phyloP scores from a whole-genome alignment of 192 early-diverging fungal genomes.

The Coemansia sp. region DNA sequence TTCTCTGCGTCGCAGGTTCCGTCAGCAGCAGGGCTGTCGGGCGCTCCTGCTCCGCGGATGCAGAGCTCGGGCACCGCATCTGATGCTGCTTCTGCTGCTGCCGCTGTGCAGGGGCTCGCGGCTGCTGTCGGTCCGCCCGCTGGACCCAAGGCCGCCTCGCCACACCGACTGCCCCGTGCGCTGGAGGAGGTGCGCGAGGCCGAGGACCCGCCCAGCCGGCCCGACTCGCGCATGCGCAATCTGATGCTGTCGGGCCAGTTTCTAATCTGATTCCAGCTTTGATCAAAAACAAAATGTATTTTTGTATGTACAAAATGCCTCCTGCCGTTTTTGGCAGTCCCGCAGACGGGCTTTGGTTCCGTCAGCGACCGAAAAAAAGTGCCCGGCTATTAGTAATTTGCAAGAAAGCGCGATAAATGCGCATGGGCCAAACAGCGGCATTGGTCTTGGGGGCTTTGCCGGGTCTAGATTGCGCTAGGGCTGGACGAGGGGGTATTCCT shows the following conservation, averaged over 20 bases:
- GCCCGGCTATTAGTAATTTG: too few species aligned
- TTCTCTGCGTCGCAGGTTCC: conserved; percentile 28
- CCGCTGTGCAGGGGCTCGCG: neutral
- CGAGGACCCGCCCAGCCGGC: conserved; percentile 37
- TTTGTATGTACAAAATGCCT: too few species aligned
- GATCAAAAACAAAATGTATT: too few species aligned
- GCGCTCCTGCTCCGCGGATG: too few species aligned
- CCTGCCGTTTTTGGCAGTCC: too few species aligned
- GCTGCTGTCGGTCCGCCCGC: conserved; percentile 1
- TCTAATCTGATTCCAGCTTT: conserved; percentile 17
- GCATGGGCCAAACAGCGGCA: too few species aligned
- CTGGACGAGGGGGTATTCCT: neutral
- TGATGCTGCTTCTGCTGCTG: conserved; percentile 4
- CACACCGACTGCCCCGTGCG: conserved; percentile 23
- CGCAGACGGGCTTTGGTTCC: too few species aligned
- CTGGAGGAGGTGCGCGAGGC: conserved; percentile 24
- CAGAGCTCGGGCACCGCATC: neutral
- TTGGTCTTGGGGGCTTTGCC: too few species aligned
- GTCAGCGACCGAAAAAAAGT: too few species aligned
- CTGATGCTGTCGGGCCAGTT: conserved; percentile 52
- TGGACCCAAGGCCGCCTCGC: neutral
- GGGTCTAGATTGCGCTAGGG: neutral
- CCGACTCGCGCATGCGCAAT: conserved; percentile 48
- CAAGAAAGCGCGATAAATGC: too few species aligned
- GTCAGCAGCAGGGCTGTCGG: conserved; percentile 1